Evolutionary conservation across 2,329 filamentous ascomycete genomes (phyloP), one percentile per base, ranked within the genome.

Genomic region (Colletotrichum truncatum): DNA sequence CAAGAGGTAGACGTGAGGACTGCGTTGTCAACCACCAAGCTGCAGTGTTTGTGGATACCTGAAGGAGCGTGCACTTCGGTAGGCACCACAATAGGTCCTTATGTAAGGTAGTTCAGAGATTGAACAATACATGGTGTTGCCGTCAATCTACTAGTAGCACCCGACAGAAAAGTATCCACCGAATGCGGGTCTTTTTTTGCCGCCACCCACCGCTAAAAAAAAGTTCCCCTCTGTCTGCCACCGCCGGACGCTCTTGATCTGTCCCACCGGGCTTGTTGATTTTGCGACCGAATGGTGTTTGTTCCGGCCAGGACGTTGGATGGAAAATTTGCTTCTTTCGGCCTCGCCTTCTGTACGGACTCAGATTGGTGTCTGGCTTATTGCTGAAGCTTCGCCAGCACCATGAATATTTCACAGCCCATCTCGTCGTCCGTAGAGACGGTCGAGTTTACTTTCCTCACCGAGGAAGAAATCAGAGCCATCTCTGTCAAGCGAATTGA

Each of bases 401-500:
- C 72, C 70, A 91, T 91, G 89, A 91, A 91, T 76, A 88, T 91
- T 73, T 89, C 92, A 67, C 92, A 94, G 75, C 94, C 96, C 45
- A 87, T 97, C 68, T 86, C 92, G 69, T 97, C 94, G 74, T 85
- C 90, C 75, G 91, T 99, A 74, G 88, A 91, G 76, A 91, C 91
- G 76, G 93, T 99, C 74, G 93, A 97, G 76, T 99, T 99, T 78
- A 90, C 89, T 46, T 93, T 97, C 75, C 88, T 98, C 71, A 89
- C 92, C 18, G 85, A 90, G 54, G 85, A 91, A 66, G 95, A 99
- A 78, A 94, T 99, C 76, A 90, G 90, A 76, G 87, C 90, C 67
- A 89, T 98, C 72, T 99, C 96, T 8, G 96, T 98, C 70, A 96
- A 96, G 83, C 89, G 90, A 79, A 97, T 99, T 72, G 92, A 97